These are phyloP conservation scores for Schizophyllum amplum DNA, from an alignment of 1,284 basidiomycete species.

Conservation along the genomic window DNA sequence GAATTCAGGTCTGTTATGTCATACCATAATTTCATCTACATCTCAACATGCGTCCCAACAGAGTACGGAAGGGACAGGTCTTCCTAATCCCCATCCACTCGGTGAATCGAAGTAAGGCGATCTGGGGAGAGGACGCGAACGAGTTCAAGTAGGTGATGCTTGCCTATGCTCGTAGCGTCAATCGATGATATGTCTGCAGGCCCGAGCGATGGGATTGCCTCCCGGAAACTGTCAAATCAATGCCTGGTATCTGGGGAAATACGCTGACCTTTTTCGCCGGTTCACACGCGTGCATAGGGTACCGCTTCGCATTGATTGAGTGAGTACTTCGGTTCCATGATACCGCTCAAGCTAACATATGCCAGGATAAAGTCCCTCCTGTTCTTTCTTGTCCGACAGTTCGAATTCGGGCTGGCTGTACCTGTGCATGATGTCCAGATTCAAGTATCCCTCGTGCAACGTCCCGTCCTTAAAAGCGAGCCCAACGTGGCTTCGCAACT, in stretches of 20 bases:
- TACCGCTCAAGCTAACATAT: background rate
- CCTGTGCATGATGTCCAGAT: conserved; percentile 31
- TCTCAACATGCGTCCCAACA: background rate
- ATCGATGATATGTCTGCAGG: background rate
- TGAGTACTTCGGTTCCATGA: background rate
- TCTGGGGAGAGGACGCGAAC: conserved; percentile 11
- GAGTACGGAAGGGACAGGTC: conserved; percentile 10
- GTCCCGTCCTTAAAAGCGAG: conserved; percentile 31
- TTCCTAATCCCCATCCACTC: conserved; percentile 3
- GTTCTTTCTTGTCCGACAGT: conserved; percentile 46
- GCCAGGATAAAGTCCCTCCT: conserved; percentile 49
- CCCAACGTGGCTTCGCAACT: conserved; percentile 24
- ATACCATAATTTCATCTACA: too few relatives aligned
- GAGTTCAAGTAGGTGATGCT: conserved; percentile 9
- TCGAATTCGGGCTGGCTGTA: conserved; percentile 48
- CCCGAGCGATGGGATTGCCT: conserved; percentile 11
- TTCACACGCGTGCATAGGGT: conserved; percentile 12
- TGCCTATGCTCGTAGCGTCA: background rate
- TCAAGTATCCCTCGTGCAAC: conserved; percentile 28
- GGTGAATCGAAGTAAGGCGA: conserved; percentile 8
- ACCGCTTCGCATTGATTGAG: conserved; percentile 14
- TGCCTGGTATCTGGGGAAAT: conserved; percentile 13
- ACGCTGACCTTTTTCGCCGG: conserved; percentile 12
- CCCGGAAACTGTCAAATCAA: conserved; percentile 4
- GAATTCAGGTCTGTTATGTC: conserved; percentile 2